Percentiles rank a stretch among this genome's conserved stretches.
phyloP scores from a whole-genome alignment of 441 rosid genomes.

The Biscutella auriculata region DNA sequence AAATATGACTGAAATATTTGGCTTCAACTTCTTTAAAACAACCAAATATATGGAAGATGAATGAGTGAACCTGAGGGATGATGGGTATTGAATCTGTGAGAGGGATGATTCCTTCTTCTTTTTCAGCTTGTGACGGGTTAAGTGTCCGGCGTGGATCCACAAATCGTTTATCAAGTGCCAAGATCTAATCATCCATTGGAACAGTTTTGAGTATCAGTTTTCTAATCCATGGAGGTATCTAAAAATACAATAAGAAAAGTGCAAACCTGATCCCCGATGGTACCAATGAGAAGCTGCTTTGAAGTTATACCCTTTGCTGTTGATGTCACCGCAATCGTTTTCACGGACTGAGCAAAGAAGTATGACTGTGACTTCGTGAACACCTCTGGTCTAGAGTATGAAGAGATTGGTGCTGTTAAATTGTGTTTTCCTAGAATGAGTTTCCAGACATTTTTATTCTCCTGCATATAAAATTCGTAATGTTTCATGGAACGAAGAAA shows the following conservation, averaged over 20 bases:
- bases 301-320: conserved; percentile 97
- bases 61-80: conserved; percentile 59
- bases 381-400: conserved; percentile 80
- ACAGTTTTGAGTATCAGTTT: background rate
- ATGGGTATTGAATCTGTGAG: conserved; percentile 89
- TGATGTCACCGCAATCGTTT: conserved; percentile 76
- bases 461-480: conserved; percentile 37
- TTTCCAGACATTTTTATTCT: conserved; percentile 90
- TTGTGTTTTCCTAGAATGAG: conserved; percentile 93
- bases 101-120: conserved; percentile 92
- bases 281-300: conserved; percentile 96
- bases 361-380: conserved; percentile 84
- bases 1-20: too few relatives aligned
- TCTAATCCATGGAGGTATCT: conserved; percentile 9
- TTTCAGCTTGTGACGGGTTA: conserved; percentile 92
- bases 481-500: background rate
- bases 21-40: too few relatives aligned
- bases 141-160: conserved; percentile 87
- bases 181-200: conserved; percentile 37
- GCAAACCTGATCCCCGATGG: conserved; percentile 44
- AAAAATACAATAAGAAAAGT: background rate
- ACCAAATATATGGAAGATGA: background rate
- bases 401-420: conserved; percentile 72
- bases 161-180: conserved; percentile 95
- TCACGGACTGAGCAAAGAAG: conserved; percentile 80